Conservation (phyloP, 1,284 basidiomycete genomes). For the Chondrostereum purpureum region DNA sequence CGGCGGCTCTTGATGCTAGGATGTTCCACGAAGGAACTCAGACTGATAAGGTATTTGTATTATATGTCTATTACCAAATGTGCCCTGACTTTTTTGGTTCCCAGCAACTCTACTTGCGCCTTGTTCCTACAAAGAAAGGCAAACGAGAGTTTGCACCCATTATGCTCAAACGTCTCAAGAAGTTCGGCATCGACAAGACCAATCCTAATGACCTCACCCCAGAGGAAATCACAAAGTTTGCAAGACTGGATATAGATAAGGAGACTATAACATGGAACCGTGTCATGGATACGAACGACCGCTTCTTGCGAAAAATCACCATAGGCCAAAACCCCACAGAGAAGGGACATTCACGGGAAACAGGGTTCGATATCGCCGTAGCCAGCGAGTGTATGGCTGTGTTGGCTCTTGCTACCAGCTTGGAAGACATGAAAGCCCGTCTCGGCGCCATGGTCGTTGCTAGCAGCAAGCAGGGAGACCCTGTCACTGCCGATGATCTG, state of each 20-base stretch:
- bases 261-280: slow-evolving; percentile 98
- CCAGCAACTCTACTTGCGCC: slow-evolving; percentile 81
- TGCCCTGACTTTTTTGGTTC: background rate
- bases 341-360: slow-evolving; percentile 82
- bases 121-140: slow-evolving; percentile 92
- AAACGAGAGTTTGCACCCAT: slow-evolving; percentile 92
- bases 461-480: slow-evolving; percentile 86
- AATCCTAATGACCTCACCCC: slow-evolving; percentile 89
- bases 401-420: slow-evolving; percentile 82
- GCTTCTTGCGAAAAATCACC: slow-evolving; percentile 93
- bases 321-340: slow-evolving; percentile 89
- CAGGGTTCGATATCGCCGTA: slow-evolving; percentile 96
- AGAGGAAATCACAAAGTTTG: slow-evolving; percentile 87
- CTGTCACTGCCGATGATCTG: slow-evolving; percentile 95
- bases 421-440: slow-evolving; percentile 88
- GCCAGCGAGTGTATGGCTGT: slow-evolving; percentile 99
- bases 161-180: slow-evolving; percentile 93
- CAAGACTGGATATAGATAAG: slow-evolving; percentile 88
- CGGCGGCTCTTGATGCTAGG: slow-evolving; percentile 93
- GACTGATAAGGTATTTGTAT: slow-evolving; percentile 71
- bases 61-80: background rate
- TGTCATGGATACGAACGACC: slow-evolving; percentile 94
- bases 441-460: slow-evolving; percentile 96
- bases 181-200: slow-evolving; percentile 94
- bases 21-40: slow-evolving; percentile 99